Base-by-base conservation (phyloP, 78 protist genomes). In the Dictyostelium capitatum region DNA sequence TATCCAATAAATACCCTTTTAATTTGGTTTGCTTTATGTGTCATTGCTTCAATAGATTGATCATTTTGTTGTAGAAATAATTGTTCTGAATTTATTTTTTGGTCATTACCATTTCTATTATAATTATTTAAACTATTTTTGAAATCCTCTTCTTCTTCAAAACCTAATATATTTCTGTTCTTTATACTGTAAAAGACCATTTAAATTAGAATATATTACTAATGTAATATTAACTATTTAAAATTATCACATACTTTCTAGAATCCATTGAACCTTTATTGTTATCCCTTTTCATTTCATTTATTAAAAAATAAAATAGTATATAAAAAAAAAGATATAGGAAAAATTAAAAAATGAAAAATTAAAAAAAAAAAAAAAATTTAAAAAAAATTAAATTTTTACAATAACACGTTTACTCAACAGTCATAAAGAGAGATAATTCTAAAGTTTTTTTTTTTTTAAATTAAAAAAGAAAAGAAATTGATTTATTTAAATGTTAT, bases 131-230 rank as follows among this genome's bases (percentile, higher is more conserved):
- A 20, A 41, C 64, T 62, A 72, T 83, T 72, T 17, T 72, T 69
- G 19, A 67, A 67, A 32, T 67, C 32, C 30, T 67, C 75, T 77
- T 51, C 65, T 48, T 83, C 91, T 32, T 83, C 91, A 20, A 72
- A 72, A n/a, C 91, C 91, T 54, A 83, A 83, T 37, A 83, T 62
- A 72, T 83, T 83, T 73, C 91, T 83, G 73, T 69, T 83, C 20
- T 30, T 41, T 54, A 37, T 25, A 79, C 79, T 82, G n/a, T n/a
- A 53, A 53, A 53, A 12, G 56, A 9, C 9, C 6, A 30, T 53
- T 79, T 15, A 9, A n/a, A 59, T 5, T 59, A 59, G 4, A 5
- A 59, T 5, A 59, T 14, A n/a, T n/a, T n/a, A n/a, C n/a, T n/a
- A n/a, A n/a, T n/a, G n/a, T n/a, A n/a, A n/a, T n/a, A n/a, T n/a